Conservation (phyloP, 2,329 filamentous ascomycete genomes). For the Penicillium occitanis region DNA sequence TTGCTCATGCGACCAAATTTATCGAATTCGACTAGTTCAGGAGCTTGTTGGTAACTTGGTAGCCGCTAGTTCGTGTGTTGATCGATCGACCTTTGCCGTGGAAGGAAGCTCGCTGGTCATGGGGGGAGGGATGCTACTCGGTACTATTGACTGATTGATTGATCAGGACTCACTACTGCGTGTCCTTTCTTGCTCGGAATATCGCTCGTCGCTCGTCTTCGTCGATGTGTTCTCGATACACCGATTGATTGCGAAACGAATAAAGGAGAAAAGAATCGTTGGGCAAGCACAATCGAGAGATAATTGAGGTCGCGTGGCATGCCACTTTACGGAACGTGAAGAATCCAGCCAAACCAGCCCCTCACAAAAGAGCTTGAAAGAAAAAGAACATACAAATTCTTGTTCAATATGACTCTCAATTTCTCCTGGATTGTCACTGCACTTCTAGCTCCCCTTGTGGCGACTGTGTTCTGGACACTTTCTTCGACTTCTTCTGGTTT, state of each 20-base stretch:
- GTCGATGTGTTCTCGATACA: not conserved
- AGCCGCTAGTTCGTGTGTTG: constrained; percentile 2
- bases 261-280: not conserved
- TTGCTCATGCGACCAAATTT: constrained; percentile 8
- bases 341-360: not conserved
- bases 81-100: constrained; percentile 3
- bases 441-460: constrained; percentile 20
- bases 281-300: not conserved
- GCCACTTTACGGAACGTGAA: not conserved
- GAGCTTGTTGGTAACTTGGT: not conserved
- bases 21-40: not conserved
- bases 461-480: constrained; percentile 44
- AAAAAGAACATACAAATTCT: not conserved
- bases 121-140: constrained; percentile 11
- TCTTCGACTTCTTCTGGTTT: constrained; percentile 44
- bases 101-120: constrained; percentile 13
- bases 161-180: not conserved
- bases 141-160: not conserved
- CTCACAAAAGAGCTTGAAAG: not conserved
- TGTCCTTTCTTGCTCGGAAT: not conserved
- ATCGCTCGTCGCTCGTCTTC: not conserved
- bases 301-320: constrained; percentile 9
- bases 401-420: constrained; percentile 14
- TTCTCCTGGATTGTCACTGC: constrained; percentile 19
- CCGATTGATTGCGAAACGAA: not conserved